These are phyloP conservation scores for Cordia subcordata DNA, from an alignment of 257 asterid genomes.

Conservation along the genomic window DNA sequence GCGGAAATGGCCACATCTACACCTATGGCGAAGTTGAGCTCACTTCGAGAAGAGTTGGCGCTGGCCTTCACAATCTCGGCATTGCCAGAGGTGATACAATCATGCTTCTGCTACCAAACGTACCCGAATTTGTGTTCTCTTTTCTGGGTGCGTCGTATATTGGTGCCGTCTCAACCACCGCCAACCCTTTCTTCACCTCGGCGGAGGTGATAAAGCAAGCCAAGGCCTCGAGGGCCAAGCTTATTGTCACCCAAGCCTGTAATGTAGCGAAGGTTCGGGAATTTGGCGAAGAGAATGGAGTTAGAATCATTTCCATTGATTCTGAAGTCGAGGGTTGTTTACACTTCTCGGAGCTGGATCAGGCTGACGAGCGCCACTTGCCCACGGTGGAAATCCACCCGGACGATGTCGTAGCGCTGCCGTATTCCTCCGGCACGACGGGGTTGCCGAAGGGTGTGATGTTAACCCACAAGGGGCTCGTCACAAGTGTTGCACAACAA, in stretches of 20 bases:
- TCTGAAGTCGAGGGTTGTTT: conserved; percentile 40
- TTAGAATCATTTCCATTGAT: conserved; percentile 49
- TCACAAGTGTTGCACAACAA: conserved; percentile 86
- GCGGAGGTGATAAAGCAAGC: conserved; percentile 71
- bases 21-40: conserved; percentile 65
- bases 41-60: conserved; percentile 38
- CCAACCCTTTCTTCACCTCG: conserved; percentile 76
- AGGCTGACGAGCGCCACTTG: conserved; percentile 45
- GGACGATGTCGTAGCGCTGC: conserved; percentile 84
- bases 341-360: conserved; percentile 42
- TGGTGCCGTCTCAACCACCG: conserved; percentile 78
- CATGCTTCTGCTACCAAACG: conserved; percentile 81
- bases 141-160: conserved; percentile 77
- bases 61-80: conserved; percentile 61
- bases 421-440: conserved; percentile 93
- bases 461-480: conserved; percentile 85
- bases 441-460: conserved; percentile 96
- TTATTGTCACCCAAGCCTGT: conserved; percentile 50
- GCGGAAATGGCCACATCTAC: conserved; percentile 45
- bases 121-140: conserved; percentile 72
- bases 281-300: conserved; percentile 30
- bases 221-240: conserved; percentile 53
- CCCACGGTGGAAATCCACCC: conserved; percentile 55
- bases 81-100: conserved; percentile 58
- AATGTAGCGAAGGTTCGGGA: conserved; percentile 51